Base-by-base conservation (phyloP, 495 filamentous ascomycete species). In the Hypoxylon crocopeplum region DNA sequence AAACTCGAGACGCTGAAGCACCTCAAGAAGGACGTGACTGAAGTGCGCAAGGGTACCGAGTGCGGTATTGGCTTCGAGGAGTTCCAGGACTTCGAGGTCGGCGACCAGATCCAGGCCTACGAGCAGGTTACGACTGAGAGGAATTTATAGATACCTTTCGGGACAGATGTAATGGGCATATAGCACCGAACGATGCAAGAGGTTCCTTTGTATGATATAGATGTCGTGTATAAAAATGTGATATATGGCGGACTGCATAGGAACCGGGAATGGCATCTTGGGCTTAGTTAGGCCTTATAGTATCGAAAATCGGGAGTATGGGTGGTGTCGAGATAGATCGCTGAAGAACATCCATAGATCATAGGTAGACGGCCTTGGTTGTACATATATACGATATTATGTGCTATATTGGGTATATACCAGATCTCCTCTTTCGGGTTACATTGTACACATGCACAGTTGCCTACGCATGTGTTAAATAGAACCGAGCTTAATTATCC, bases 31-130 rank as follows among this genome's bases (percentile, higher is more conserved):
- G 90, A 97, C 67, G 87, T 92, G 5, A 77, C 77, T 6, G 89
- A 96, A 67, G 92, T 93, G 85, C 87, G 85, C 64, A 98, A 96
- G 79, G 92, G 90, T 33, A 85, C 78, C 34, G 95, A 99, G 70
- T 99, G 95, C 66, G 95, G 95, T 44, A 88, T 99, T 55, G 84
- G 81, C 30, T 97, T 99, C 65, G 84, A 88, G 6, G 79, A 76
- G 30, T 98, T 90, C 88, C 77, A 85, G 13, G 87, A 82, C 15
- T 90, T 98, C 74, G 68, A 84, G 52, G 79, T 85, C 25, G 94
- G 93, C 19, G 95, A 99, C 75, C 82, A 86, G 61, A 78, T 98
- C 56, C 93, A 97, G 76, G 83, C 84, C 16, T 93, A 93, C 68
- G 92, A 97, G 67, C 87, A 92, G 75, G 79, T 85, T 13, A 69